phyloP scores from a whole-genome alignment of 805 yeast species.

The Sungouiozyma intestinalis region DNA sequence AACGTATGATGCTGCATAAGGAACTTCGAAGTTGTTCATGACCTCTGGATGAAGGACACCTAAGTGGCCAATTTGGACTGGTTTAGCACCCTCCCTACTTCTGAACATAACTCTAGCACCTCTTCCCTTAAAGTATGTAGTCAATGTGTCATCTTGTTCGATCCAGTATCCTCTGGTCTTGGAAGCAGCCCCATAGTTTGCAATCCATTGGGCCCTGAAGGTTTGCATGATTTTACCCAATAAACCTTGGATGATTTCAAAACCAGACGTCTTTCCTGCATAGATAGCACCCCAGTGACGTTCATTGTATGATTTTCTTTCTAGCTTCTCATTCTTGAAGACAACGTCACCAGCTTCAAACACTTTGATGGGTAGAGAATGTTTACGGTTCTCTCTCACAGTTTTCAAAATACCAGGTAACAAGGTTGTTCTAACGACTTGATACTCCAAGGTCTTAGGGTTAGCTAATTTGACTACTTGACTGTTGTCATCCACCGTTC shows the following conservation, averaged over 20 bases:
- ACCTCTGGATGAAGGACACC: constrained; percentile 98
- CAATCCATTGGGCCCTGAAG: constrained; percentile 78
- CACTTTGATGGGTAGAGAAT: constrained; percentile 86
- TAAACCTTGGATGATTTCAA: constrained; percentile 89
- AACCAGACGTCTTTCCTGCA: constrained; percentile 92
- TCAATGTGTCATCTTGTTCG: constrained; percentile 53
- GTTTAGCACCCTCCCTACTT: constrained; percentile 46
- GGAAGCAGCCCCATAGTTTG: constrained; percentile 35
- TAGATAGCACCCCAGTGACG: constrained; percentile 91
- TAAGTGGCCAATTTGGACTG: constrained; percentile 60
- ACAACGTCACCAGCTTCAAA: constrained; percentile 95
- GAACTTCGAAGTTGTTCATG: constrained; percentile 73
- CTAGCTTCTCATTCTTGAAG: constrained; percentile 65
- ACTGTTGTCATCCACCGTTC: constrained; percentile 61
- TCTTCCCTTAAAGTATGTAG: constrained; percentile 92
- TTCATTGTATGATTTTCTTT: constrained; percentile 84
- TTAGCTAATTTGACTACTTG: constrained; percentile 83
- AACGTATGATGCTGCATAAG: constrained; percentile 84
- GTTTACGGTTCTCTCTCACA: constrained; percentile 90
- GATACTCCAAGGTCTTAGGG: constrained; percentile 94
- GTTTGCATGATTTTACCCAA: constrained; percentile 94
- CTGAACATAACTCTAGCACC: constrained; percentile 83
- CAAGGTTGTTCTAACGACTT: constrained; percentile 92
- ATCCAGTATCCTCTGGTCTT: constrained; percentile 79
- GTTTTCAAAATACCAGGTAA: constrained; percentile 94